A percentile compares a stretch with the other conserved stretches of the same genome.
These are phyloP conservation scores for Brassica hybrid DNA, from an alignment of 441 rosid species.

Conservation along the genomic window DNA sequence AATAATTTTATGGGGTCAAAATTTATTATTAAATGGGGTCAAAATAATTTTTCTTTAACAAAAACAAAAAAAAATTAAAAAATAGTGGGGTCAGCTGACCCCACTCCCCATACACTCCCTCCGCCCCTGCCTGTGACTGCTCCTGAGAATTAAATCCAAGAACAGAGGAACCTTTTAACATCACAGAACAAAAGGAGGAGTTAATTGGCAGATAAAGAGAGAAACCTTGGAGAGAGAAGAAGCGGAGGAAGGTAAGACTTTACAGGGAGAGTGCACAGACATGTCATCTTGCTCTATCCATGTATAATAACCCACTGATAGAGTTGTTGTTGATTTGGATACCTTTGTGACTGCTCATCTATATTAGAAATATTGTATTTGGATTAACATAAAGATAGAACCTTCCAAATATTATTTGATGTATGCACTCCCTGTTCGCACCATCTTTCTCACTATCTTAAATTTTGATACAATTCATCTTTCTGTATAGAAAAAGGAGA, in stretches of 20 bases:
- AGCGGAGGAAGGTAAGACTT: slow-evolving; percentile 90
- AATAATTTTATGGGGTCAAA: too few species aligned
- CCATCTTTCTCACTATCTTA: background rate
- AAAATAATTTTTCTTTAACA: too few species aligned
- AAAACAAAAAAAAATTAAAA: too few species aligned
- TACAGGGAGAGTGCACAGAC: slow-evolving; percentile 89
- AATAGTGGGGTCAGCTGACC: too few species aligned
- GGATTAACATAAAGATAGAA: background rate
- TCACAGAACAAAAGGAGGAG: background rate
- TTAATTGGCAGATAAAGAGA: background rate
- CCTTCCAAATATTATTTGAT: background rate
- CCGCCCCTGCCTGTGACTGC: slow-evolving; percentile 93
- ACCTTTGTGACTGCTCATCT: too few species aligned
- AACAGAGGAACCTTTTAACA: background rate
- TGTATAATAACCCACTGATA: too few species aligned
- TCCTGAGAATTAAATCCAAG: slow-evolving; percentile 50
- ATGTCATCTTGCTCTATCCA: slow-evolving; percentile 76
- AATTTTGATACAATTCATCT: background rate
- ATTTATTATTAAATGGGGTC: too few species aligned
- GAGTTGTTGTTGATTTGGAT: too few species aligned
- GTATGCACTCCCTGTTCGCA: background rate
- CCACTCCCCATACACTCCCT: too few species aligned
- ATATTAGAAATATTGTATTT: background rate
- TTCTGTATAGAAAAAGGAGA: background rate
- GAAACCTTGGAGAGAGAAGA: slow-evolving; percentile 87